These are phyloP conservation scores for Globisporangium cylindrosporum DNA, from an alignment of 352 stramenopile species.

Conservation along the genomic window DNA sequence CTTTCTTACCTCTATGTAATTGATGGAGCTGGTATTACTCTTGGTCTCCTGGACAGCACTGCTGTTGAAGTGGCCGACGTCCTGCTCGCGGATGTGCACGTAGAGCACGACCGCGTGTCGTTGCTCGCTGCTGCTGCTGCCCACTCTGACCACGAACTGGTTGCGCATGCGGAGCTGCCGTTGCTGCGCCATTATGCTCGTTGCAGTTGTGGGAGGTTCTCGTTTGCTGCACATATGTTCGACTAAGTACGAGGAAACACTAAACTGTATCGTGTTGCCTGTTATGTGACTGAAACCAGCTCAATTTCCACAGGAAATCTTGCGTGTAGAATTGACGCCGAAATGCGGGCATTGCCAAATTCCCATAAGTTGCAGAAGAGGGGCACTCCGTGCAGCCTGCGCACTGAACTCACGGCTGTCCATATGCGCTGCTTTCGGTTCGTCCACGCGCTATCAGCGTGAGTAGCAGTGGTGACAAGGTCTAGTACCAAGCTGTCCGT, in stretches of 20 bases:
- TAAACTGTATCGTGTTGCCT: too few species aligned
- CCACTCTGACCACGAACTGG: constrained; percentile 51
- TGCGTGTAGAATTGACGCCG: too few species aligned
- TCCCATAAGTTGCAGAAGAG: too few species aligned
- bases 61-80: constrained; percentile 56
- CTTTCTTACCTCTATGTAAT: constrained; percentile 35
- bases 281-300: too few species aligned
- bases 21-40: constrained; percentile 13
- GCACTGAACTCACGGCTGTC: too few species aligned
- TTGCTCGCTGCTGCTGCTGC: constrained; percentile 33
- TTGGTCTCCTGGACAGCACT: constrained; percentile 9
- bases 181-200: not conserved
- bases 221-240: not conserved
- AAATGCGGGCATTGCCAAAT: too few species aligned
- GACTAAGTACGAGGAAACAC: not conserved
- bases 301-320: too few species aligned
- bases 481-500: too few species aligned
- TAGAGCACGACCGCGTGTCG: constrained; percentile 54
- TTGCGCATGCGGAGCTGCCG: constrained; percentile 43
- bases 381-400: too few species aligned
- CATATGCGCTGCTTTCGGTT: too few species aligned
- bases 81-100: constrained; percentile 53
- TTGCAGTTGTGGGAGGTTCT: not conserved
- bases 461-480: too few species aligned
- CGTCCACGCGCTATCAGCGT: too few species aligned